Conservation (phyloP, 768 basidiomycete genomes). For the Tulasnella sp. region DNA sequence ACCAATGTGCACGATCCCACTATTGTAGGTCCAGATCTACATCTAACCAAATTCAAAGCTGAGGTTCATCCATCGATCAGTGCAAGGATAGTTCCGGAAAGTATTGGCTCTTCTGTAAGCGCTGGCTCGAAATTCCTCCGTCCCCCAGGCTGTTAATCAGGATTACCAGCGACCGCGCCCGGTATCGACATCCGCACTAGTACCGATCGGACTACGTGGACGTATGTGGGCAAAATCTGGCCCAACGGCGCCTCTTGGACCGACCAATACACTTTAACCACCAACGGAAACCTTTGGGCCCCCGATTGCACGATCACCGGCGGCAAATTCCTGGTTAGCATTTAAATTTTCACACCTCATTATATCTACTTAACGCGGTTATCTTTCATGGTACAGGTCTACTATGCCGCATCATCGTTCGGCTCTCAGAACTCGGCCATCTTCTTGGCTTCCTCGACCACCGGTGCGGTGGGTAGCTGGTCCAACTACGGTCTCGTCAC, state of each 20-base stretch:
- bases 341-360: too few species aligned
- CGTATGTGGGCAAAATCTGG: constrained; percentile 47
- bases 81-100: constrained; percentile 49
- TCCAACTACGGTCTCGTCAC: constrained; percentile 50
- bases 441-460: constrained; percentile 52
- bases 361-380: too few species aligned
- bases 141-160: background rate
- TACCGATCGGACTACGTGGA: constrained; percentile 48
- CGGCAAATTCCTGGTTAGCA: constrained; percentile 35
- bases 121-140: constrained; percentile 33
- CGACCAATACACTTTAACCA: constrained; percentile 48
- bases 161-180: constrained; percentile 38
- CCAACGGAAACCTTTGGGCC: constrained; percentile 42
- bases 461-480: constrained; percentile 42
- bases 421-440: constrained; percentile 55
- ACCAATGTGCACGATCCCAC: constrained; percentile 50
- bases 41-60: background rate
- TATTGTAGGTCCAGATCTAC: constrained; percentile 32
- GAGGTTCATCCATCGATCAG: background rate
- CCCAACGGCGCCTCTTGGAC: constrained; percentile 53
- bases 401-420: constrained; percentile 54
- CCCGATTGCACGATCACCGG: constrained; percentile 40
- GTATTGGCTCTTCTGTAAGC: constrained; percentile 45
- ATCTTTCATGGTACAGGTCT: constrained; percentile 40
- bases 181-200: constrained; percentile 53